Evolutionary conservation across 768 basidiomycete species (phyloP).

Genomic region (Mycena crocata): DNA sequence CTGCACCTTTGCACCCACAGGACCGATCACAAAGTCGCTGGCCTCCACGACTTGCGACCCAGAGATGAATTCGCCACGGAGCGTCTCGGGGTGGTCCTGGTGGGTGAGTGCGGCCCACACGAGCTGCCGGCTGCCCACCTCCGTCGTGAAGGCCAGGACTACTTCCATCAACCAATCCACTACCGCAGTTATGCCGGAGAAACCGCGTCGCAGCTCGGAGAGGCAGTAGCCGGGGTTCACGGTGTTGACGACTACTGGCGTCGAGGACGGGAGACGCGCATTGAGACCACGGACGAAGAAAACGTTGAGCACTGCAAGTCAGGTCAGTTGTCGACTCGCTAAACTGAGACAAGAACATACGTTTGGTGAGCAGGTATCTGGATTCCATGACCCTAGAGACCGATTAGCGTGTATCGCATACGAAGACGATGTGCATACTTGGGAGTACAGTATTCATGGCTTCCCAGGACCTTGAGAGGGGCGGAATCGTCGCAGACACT

Average conservation of each 20-base stretch:
- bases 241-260: neutral
- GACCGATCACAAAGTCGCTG: neutral
- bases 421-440: neutral
- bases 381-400: neutral
- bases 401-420: neutral
- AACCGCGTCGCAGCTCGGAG: neutral
- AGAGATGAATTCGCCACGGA: neutral
- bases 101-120: neutral
- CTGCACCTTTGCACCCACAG: neutral
- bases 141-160: neutral
- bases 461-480: neutral
- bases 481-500: too few species aligned
- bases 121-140: neutral
- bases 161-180: neutral
- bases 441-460: neutral
- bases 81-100: neutral
- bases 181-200: neutral
- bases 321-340: neutral
- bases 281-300: neutral
- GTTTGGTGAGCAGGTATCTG: neutral
- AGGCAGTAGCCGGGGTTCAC: neutral
- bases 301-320: neutral
- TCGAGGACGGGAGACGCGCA: neutral
- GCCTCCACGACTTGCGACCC: neutral
- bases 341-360: neutral